phyloP scores from a whole-genome alignment of 75 land plant genomes.

The Pinus taeda region DNA sequence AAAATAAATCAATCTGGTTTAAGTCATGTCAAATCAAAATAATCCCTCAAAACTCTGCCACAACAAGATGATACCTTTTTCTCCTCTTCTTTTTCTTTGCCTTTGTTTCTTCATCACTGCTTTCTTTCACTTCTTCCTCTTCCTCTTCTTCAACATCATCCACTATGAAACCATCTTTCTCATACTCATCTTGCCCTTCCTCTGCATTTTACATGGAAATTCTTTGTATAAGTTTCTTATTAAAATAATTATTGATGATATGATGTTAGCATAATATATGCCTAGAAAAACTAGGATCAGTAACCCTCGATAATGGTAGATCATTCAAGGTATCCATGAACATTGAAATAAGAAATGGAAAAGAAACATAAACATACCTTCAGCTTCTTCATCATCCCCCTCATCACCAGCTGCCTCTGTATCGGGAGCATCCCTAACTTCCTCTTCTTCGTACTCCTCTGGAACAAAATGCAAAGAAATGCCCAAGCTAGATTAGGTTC shows the following conservation, averaged over 20 bases:
- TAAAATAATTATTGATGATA: background rate
- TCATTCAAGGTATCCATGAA: background rate
- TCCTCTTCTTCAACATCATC: constrained; percentile 94
- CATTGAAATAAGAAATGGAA: background rate
- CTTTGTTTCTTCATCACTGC: constrained; percentile 58
- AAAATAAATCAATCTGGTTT: background rate
- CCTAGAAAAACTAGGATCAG: background rate
- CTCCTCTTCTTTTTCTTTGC: constrained; percentile 76
- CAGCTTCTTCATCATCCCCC: background rate
- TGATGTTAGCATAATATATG: too few relatives aligned
- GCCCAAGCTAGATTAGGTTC: background rate
- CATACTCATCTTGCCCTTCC: constrained; percentile 93
- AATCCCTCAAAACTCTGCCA: background rate
- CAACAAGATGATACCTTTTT: constrained; percentile 59
- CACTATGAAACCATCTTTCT: constrained; percentile 95
- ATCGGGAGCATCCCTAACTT: background rate
- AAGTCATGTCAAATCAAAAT: background rate
- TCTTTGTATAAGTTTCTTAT: background rate
- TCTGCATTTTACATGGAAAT: constrained; percentile 29
- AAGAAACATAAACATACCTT: background rate
- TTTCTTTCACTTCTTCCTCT: constrained; percentile 49
- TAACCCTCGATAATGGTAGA: background rate
- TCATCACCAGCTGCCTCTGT: constrained; percentile 5
- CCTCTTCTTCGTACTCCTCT: constrained; percentile 5
- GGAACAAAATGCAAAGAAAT: background rate